phyloP scores from a whole-genome alignment of 805 yeast species.

The Hanseniaspora vineae region DNA sequence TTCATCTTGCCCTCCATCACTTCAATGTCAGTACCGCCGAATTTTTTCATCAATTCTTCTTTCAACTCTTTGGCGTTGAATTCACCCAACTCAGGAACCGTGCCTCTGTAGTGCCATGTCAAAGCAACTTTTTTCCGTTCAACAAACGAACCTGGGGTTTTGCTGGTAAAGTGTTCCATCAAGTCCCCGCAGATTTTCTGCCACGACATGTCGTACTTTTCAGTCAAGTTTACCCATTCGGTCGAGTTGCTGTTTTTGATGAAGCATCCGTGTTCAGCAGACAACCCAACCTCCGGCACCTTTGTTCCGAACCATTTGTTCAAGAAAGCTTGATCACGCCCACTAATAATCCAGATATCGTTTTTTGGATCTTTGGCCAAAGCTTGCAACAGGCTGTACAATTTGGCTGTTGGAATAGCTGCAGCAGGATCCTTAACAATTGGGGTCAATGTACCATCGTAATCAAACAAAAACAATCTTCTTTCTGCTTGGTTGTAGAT shows the following conservation, averaged over 20 bases:
- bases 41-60: conserved; percentile 44
- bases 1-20: conserved; percentile 97
- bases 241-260: conserved; percentile 55
- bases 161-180: conserved; percentile 63
- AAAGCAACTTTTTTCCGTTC: conserved; percentile 87
- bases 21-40: conserved; percentile 72
- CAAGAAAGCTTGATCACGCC: conserved; percentile 83
- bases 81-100: conserved; percentile 87
- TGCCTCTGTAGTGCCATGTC: conserved; percentile 94
- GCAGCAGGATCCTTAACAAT: conserved; percentile 97
- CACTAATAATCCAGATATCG: conserved; percentile 89
- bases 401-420: conserved; percentile 78
- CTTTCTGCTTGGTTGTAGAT: conserved; percentile 49
- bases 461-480: conserved; percentile 81
- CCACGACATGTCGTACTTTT: conserved; percentile 85
- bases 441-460: conserved; percentile 95
- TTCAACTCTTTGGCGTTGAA: conserved; percentile 72
- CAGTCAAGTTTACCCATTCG: conserved; percentile 78
- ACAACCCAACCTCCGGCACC: conserved; percentile 54
- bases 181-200: conserved; percentile 67
- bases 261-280: conserved; percentile 97
- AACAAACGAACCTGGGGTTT: conserved; percentile 79
- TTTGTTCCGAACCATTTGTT: conserved; percentile 76
- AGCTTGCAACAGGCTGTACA: conserved; percentile 43
- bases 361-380: conserved; percentile 67